These are phyloP conservation scores for Peronospora destructor DNA, from an alignment of 352 stramenopile genomes.

Conservation along the genomic window DNA sequence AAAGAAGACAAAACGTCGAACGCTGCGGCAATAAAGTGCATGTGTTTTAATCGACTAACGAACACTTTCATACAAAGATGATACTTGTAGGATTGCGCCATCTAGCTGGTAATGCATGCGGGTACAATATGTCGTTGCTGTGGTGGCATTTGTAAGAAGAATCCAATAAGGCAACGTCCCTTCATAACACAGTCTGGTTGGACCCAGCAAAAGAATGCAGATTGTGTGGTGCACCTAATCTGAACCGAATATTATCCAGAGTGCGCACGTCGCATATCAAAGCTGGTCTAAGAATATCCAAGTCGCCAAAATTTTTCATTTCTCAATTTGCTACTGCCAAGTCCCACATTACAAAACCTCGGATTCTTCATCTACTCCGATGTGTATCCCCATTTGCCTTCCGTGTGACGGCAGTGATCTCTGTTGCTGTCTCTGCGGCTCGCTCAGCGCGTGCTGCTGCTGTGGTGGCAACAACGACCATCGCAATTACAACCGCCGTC, in stretches of 20 bases:
- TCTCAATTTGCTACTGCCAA: slow-evolving; percentile 8
- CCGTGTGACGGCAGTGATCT: slow-evolving; percentile 33
- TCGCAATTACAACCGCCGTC: slow-evolving; percentile 15
- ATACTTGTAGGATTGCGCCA: neutral
- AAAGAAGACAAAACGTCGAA: too few species aligned
- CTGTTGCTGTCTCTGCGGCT: slow-evolving; percentile 28
- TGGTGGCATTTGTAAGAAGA: neutral
- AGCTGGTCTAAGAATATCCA: neutral
- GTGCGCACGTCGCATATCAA: too few species aligned
- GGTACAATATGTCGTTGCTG: neutral
- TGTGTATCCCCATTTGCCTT: slow-evolving; percentile 28
- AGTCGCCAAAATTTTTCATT: slow-evolving; percentile 3
- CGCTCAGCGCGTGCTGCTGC: slow-evolving; percentile 28
- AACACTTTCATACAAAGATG: too few species aligned
- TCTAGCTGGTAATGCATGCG: neutral
- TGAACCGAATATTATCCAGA: neutral
- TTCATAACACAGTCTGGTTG: too few species aligned
- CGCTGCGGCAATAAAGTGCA: too few species aligned
- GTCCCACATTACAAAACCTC: neutral
- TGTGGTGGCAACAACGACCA: slow-evolving; percentile 18
- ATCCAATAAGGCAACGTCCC: neutral
- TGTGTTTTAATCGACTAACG: too few species aligned
- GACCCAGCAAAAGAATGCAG: too few species aligned
- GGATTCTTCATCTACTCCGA: neutral
- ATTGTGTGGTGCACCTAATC: neutral